A percentile compares a stretch with the other conserved stretches of the same genome.
Conservation (phyloP, 2,329 filamentous ascomycete species). For the Aspergillus unguis region DNA sequence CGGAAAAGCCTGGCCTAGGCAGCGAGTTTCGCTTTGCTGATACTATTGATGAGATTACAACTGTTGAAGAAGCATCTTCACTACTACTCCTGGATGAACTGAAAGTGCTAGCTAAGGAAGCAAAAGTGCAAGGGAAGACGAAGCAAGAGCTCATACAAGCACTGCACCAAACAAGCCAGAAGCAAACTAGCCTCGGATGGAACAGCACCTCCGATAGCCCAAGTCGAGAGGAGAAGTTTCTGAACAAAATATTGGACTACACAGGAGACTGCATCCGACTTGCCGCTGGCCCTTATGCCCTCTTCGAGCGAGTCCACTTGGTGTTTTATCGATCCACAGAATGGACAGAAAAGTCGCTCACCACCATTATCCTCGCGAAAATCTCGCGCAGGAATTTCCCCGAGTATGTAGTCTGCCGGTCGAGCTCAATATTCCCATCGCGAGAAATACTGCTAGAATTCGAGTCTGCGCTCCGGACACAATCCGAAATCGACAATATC, state of each 20-base stretch:
- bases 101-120: constrained; percentile 78
- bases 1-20: constrained; percentile 48
- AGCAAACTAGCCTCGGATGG: constrained; percentile 72
- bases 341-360: constrained; percentile 96
- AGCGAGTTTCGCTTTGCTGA: constrained; percentile 75
- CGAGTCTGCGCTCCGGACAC: constrained; percentile 77
- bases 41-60: constrained; percentile 69
- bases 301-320: constrained; percentile 92
- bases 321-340: constrained; percentile 95
- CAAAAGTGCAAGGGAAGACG: constrained; percentile 80
- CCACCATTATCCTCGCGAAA: constrained; percentile 88
- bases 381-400: constrained; percentile 87
- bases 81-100: constrained; percentile 84
- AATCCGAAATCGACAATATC: constrained; percentile 75
- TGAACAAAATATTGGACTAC: constrained; percentile 70
- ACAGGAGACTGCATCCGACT: constrained; percentile 83
- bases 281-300: constrained; percentile 65
- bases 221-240: constrained; percentile 71
- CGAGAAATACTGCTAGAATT: constrained; percentile 77
- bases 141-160: constrained; percentile 75
- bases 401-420: constrained; percentile 83
- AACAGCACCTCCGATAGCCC: constrained; percentile 32
- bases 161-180: constrained; percentile 69
- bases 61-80: constrained; percentile 77
- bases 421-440: constrained; percentile 80